Percentiles rank a stretch among this genome's conserved stretches.
Conservation (phyloP, 2,329 filamentous ascomycete genomes). For the Pyricularia sp. region DNA sequence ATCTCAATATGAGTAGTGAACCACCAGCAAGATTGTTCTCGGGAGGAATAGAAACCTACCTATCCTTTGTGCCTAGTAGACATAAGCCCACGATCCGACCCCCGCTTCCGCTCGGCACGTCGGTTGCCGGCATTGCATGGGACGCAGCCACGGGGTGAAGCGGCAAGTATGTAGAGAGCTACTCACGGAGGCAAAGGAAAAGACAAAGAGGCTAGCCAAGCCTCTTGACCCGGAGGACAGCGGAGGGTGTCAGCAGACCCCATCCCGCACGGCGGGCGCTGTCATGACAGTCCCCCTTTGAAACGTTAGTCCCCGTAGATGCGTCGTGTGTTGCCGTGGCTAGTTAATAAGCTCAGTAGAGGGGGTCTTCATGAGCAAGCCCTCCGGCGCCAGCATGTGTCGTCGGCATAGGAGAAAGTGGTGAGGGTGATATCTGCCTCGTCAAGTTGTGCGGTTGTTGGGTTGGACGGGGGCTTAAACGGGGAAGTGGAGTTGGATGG, state of each 20-base stretch:
- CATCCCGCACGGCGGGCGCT: background rate
- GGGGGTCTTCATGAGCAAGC: background rate
- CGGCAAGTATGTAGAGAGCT: background rate
- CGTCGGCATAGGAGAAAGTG: background rate
- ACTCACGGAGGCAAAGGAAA: background rate
- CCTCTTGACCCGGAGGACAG: background rate
- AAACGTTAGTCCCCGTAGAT: background rate
- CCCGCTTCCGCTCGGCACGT: background rate
- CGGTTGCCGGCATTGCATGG: background rate
- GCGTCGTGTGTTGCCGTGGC: background rate
- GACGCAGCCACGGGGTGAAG: background rate
- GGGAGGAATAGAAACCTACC: background rate
- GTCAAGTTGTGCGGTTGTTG: constrained; percentile 1
- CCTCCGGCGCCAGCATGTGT: background rate
- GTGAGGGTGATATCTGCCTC: background rate
- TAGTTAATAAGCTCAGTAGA: background rate
- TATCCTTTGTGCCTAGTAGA: background rate
- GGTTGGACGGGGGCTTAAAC: constrained; percentile 1
- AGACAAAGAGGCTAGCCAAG: background rate
- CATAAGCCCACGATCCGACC: background rate
- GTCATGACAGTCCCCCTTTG: background rate
- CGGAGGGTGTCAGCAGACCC: background rate
- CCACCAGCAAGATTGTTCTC: background rate
- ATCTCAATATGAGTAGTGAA: background rate
- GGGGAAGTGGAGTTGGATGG: constrained; percentile 1